These are phyloP conservation scores for Cicer pinnatifidum DNA, from an alignment of 306 rosid genomes.

Conservation along the genomic window DNA sequence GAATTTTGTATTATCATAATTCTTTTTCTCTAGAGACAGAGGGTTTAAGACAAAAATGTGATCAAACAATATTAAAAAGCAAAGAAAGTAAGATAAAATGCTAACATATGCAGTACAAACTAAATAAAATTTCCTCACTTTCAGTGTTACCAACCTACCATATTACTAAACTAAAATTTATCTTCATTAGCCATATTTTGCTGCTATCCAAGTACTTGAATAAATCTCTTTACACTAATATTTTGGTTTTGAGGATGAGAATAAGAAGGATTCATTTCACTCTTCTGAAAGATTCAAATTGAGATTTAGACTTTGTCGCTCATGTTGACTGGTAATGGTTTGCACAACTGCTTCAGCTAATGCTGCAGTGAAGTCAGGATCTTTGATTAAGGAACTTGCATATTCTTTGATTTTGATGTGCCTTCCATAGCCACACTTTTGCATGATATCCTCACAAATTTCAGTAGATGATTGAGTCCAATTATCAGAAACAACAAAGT, in stretches of 20 bases:
- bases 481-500: slow-evolving; percentile 41
- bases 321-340: slow-evolving; percentile 48
- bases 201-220: neutral
- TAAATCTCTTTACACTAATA: slow-evolving; percentile 20
- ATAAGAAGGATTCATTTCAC: slow-evolving; percentile 17
- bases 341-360: slow-evolving; percentile 72
- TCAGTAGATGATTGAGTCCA: slow-evolving; percentile 37
- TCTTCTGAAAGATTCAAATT: slow-evolving; percentile 35
- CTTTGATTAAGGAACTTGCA: slow-evolving; percentile 56
- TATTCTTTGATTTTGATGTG: slow-evolving; percentile 52
- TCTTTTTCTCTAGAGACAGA: too few species aligned
- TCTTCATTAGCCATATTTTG: slow-evolving; percentile 15
- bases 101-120: neutral
- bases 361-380: slow-evolving; percentile 56
- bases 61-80: neutral
- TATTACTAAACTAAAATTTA: slow-evolving; percentile 22
- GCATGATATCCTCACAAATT: slow-evolving; percentile 39
- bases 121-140: neutral
- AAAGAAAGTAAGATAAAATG: too few species aligned
- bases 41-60: too few species aligned
- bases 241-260: slow-evolving; percentile 15
- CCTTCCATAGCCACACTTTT: neutral
- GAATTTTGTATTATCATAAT: too few species aligned
- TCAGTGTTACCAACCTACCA: neutral
- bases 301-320: slow-evolving; percentile 46